Evolutionary conservation across 768 basidiomycete species (phyloP).

Genomic region (Flagelloscypha sp.): DNA sequence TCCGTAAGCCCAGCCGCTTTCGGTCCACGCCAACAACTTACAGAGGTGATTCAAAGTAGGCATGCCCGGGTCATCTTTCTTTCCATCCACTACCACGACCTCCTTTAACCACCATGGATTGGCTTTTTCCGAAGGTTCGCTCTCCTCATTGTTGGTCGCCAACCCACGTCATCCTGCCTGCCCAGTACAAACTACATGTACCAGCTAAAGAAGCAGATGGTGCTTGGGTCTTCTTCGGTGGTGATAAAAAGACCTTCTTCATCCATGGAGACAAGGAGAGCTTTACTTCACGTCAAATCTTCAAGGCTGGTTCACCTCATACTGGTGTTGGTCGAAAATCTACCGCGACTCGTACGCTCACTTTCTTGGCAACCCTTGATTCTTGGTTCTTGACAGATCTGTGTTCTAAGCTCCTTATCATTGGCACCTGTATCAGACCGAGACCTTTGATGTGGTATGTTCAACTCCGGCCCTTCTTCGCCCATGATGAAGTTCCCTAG

Average conservation of each 20-base stretch:
- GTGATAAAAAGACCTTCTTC: slow-evolving; percentile 17
- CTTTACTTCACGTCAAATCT: slow-evolving; percentile 16
- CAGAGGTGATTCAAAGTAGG: no score
- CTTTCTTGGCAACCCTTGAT: not conserved
- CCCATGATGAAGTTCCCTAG: no score
- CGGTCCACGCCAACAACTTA: no score
- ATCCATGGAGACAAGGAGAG: slow-evolving; percentile 10
- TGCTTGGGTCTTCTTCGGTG: slow-evolving; percentile 19
- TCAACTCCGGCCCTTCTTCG: no score
- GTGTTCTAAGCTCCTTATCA: slow-evolving; percentile 22
- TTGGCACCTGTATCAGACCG: slow-evolving; percentile 21
- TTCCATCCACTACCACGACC: no score
- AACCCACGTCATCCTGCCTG: no score
- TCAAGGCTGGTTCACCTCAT: slow-evolving; percentile 16
- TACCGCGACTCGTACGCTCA: slow-evolving; percentile 17
- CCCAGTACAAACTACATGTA: slow-evolving; percentile 14
- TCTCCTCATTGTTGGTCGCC: no score
- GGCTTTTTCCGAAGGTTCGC: no score
- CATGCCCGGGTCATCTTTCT: no score
- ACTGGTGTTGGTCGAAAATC: slow-evolving; percentile 18
- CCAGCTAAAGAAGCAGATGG: slow-evolving; percentile 16
- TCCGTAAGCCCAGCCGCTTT: no score
- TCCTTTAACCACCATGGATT: no score
- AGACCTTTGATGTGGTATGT: slow-evolving; percentile 18
- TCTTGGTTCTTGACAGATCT: not conserved